Evolutionary conservation across 163 green algal species (phyloP).

Genomic region (Coccomyxa subellipsoidea): DNA sequence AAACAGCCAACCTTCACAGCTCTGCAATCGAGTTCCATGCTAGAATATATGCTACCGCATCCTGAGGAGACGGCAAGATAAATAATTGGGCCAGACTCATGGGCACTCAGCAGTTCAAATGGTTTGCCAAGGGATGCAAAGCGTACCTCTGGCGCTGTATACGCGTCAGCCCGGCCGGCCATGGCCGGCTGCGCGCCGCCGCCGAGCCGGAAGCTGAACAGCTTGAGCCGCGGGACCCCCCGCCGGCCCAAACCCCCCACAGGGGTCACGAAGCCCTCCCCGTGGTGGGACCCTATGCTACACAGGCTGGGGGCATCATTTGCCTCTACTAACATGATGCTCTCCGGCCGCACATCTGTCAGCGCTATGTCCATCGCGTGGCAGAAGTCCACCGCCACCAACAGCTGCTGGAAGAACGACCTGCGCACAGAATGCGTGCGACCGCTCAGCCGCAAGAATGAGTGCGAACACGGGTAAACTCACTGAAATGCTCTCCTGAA

Average conservation of each 20-base stretch:
- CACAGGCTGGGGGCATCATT: constrained; percentile 10
- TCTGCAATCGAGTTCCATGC: no score
- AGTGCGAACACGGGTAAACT: no score
- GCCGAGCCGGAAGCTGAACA: neutral
- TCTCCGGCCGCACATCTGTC: constrained; percentile 28
- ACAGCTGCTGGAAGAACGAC: constrained; percentile 37
- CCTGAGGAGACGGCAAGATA: no score
- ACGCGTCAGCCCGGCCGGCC: neutral
- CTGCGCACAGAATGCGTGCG: neutral
- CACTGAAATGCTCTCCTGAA: no score
- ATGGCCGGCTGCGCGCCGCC: neutral
- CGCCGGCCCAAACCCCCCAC: neutral
- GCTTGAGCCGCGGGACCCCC: neutral
- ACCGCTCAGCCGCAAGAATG: no score
- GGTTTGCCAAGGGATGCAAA: neutral
- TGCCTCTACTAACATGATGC: constrained; percentile 23
- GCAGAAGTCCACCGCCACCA: constrained; percentile 38
- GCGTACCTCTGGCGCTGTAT: neutral
- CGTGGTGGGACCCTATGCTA: no score
- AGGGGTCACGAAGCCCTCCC: neutral
- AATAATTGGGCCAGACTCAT: no score
- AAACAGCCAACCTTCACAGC: no score
- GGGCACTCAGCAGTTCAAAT: no score
- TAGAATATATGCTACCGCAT: no score
- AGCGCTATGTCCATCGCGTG: constrained; percentile 31